Conservation (phyloP, 1,139 yeast genomes). For the Candida sanyaensis region DNA sequence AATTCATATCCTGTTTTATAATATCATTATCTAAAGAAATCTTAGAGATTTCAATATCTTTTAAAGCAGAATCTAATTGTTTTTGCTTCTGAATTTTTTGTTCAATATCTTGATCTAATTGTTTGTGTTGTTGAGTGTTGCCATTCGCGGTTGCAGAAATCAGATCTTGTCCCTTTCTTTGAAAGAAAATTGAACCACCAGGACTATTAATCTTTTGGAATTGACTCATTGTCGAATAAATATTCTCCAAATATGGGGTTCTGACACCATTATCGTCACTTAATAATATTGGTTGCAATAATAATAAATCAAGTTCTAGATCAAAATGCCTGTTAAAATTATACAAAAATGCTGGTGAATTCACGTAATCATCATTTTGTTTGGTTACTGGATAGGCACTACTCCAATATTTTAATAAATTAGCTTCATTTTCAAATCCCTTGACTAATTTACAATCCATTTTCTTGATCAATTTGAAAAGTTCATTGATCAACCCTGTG, state of each 20-base stretch:
- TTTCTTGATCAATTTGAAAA: conserved; percentile 70
- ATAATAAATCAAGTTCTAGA: conserved; percentile 68
- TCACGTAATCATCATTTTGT: conserved; percentile 32
- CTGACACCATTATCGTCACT: conserved; percentile 85
- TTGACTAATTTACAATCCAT: conserved; percentile 75
- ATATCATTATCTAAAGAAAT: conserved; percentile 23
- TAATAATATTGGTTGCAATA: conserved; percentile 80
- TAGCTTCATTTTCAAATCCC: conserved; percentile 64
- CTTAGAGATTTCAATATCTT: conserved; percentile 25
- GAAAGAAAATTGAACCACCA: conserved; percentile 35
- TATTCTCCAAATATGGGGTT: conserved; percentile 86
- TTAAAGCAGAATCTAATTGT: conserved; percentile 20
- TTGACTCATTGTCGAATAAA: conserved; percentile 80
- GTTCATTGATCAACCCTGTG: conserved; percentile 75
- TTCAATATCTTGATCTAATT: conserved; percentile 21
- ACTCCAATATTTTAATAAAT: conserved; percentile 56
- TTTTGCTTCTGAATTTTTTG: conserved; percentile 22
- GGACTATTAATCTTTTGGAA: conserved; percentile 49
- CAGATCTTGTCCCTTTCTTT: conserved; percentile 19
- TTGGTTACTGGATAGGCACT: conserved; percentile 39
- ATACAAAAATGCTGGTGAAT: conserved; percentile 59
- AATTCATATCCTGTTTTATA: conserved; percentile 11
- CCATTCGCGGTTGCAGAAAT: conserved; percentile 1
- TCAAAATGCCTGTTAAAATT: conserved; percentile 56
- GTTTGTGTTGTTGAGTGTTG: conserved; percentile 2